These are phyloP conservation scores for Geosmithia putterillii DNA, from an alignment of 2,329 filamentous ascomycete genomes.

Conservation along the genomic window DNA sequence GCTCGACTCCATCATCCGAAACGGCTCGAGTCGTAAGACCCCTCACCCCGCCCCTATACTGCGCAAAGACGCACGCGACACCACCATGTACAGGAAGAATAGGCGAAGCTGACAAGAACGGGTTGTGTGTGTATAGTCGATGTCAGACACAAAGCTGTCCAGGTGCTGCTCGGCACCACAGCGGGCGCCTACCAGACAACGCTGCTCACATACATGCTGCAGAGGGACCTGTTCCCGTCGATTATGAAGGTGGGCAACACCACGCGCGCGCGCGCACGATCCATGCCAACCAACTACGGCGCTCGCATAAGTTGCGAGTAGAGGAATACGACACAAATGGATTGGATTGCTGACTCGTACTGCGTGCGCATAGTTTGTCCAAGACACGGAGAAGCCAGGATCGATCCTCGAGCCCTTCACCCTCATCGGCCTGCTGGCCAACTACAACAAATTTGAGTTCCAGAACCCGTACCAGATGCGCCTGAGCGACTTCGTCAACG, in stretches of 20 bases:
- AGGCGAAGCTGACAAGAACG: background rate
- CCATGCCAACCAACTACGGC: too few relatives aligned
- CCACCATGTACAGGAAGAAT: too few relatives aligned
- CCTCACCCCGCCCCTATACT: background rate
- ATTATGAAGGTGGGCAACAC: slow-evolving; percentile 67
- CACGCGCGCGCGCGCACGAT: too few relatives aligned
- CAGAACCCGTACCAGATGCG: slow-evolving; percentile 92
- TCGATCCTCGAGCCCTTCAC: slow-evolving; percentile 64
- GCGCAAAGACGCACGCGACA: background rate
- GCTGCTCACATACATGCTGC: slow-evolving; percentile 86
- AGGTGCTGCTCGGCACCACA: slow-evolving; percentile 70
- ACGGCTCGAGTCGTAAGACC: slow-evolving; percentile 55
- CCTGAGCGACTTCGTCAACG: slow-evolving; percentile 91
- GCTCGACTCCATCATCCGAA: slow-evolving; percentile 72
- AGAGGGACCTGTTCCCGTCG: slow-evolving; percentile 84
- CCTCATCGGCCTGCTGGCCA: slow-evolving; percentile 76
- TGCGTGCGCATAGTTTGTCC: slow-evolving; percentile 58
- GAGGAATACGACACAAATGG: too few relatives aligned
- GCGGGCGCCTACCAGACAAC: slow-evolving; percentile 95
- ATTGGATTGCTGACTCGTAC: background rate
- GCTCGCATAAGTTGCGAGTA: too few relatives aligned
- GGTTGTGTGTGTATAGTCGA: slow-evolving; percentile 57
- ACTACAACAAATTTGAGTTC: slow-evolving; percentile 99
- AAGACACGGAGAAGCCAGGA: slow-evolving; percentile 57
- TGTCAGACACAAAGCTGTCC: slow-evolving; percentile 66